phyloP scores from a whole-genome alignment of 768 basidiomycete species.

The Macrolepiota albuminosa region DNA sequence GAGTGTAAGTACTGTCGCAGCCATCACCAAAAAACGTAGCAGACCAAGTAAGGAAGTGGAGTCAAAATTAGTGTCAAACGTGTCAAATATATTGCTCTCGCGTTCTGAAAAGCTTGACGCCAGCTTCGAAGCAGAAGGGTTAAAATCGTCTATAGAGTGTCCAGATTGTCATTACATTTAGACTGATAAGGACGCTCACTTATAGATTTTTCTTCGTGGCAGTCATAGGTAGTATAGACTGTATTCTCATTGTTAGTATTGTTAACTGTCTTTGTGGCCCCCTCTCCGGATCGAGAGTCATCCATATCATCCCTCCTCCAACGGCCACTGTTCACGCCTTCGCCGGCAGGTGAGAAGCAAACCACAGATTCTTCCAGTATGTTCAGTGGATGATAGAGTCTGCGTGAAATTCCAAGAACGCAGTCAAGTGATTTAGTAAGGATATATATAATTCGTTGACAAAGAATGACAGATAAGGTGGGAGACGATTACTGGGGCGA shows the following conservation, averaged over 20 bases:
- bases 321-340: slow-evolving; percentile 11
- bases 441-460: background rate
- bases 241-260: slow-evolving; percentile 13
- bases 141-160: slow-evolving; percentile 14
- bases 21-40: background rate
- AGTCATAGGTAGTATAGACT: slow-evolving; percentile 19
- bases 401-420: background rate
- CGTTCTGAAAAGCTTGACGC: slow-evolving; percentile 21
- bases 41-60: slow-evolving; percentile 20
- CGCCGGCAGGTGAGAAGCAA: slow-evolving; percentile 20
- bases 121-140: slow-evolving; percentile 17
- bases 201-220: slow-evolving; percentile 28
- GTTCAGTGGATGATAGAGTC: background rate
- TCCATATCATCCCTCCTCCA: slow-evolving; percentile 33
- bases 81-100: slow-evolving; percentile 23
- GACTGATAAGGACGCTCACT: slow-evolving; percentile 16
- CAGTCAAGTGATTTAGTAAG: background rate
- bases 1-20: background rate
- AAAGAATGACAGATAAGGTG: slow-evolving; percentile 6
- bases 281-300: slow-evolving; percentile 25
- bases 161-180: background rate
- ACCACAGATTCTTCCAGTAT: slow-evolving; percentile 24
- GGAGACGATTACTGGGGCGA: background rate
- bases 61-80: slow-evolving; percentile 35
- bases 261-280: slow-evolving; percentile 13